Conservation (phyloP, 495 filamentous ascomycete species). For the Arthonia radiata region DNA sequence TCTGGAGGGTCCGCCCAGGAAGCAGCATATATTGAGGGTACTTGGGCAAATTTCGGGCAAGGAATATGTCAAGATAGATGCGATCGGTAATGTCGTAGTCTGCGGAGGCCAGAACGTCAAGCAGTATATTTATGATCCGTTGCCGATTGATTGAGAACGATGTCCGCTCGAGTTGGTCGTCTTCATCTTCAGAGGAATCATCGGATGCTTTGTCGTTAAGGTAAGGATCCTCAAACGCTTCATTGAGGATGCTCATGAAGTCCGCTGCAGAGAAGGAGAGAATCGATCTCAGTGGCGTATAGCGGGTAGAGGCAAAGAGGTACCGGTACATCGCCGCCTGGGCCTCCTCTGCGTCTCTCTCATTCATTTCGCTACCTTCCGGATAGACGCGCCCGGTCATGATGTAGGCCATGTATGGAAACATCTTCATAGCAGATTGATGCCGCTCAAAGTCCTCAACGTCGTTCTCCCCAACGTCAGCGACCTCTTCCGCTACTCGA, state of each 20-base stretch:
- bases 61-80: conserved; percentile 93
- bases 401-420: conserved; percentile 83
- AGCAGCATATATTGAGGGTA: conserved; percentile 89
- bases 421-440: conserved; percentile 64
- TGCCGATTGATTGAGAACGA: conserved; percentile 52
- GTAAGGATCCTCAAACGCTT: conserved; percentile 89
- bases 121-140: conserved; percentile 65
- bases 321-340: conserved; percentile 81
- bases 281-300: conserved; percentile 50
- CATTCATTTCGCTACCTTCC: conserved; percentile 46
- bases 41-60: conserved; percentile 86
- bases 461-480: conserved; percentile 18
- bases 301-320: conserved; percentile 60
- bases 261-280: conserved; percentile 73
- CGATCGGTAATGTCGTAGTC: conserved; percentile 58
- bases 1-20: conserved; percentile 59
- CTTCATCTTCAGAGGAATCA: conserved; percentile 1
- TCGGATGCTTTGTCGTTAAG: conserved; percentile 42
- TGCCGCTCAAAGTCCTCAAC: conserved; percentile 4
- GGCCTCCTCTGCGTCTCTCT: conserved; percentile 41
- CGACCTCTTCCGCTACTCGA: conserved; percentile 26
- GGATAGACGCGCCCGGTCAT: conserved; percentile 81
- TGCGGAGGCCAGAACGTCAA: conserved; percentile 58
- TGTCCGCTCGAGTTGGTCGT: no score
- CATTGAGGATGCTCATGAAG: conserved; percentile 85